Evolutionary conservation across 73 alveolate species (phyloP).

Genomic region (Tetrahymena thermophila): DNA sequence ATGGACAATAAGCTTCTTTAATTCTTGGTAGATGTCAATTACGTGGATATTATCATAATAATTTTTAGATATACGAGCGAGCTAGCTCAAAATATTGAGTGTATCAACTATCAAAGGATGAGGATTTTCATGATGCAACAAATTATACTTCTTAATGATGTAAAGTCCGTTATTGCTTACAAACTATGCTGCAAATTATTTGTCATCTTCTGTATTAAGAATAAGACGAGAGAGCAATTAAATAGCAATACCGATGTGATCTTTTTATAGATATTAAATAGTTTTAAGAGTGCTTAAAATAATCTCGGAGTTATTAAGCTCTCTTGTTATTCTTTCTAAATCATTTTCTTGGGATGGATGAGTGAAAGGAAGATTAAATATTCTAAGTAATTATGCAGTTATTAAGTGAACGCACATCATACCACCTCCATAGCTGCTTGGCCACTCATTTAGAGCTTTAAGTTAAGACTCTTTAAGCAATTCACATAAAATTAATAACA

Average conservation of each 20-base stretch:
- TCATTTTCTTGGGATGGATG: slow-evolving; percentile 49
- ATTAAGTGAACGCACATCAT: slow-evolving; percentile 68
- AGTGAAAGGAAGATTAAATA: slow-evolving; percentile 70
- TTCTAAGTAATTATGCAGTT: slow-evolving; percentile 61
- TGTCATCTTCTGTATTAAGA: slow-evolving; percentile 66
- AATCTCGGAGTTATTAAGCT: slow-evolving; percentile 63
- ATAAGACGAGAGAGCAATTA: slow-evolving; percentile 63
- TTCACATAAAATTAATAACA: slow-evolving; percentile 66
- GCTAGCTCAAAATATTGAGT: slow-evolving; percentile 70
- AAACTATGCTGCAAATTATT: slow-evolving; percentile 72
- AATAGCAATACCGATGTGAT: slow-evolving; percentile 60
- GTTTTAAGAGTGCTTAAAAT: slow-evolving; percentile 55
- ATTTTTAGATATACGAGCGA: slow-evolving; percentile 86
- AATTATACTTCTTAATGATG: slow-evolving; percentile 51
- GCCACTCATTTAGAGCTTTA: slow-evolving; percentile 93
- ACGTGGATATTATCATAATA: slow-evolving; percentile 84
- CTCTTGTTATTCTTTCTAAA: slow-evolving; percentile 51
- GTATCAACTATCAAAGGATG: slow-evolving; percentile 75
- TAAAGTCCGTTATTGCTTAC: slow-evolving; percentile 75
- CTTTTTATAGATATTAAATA: slow-evolving; percentile 59
- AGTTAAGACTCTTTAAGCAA: slow-evolving; percentile 79
- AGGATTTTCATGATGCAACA: slow-evolving; percentile 51
- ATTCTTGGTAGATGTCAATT: slow-evolving; percentile 74
- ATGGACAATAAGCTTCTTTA: slow-evolving; percentile 73
- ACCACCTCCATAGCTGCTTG: slow-evolving; percentile 86